Evolutionary conservation across 2,329 filamentous ascomycete genomes (phyloP), one percentile per base, ranked within the genome.

Genomic region (Pleomassaria siparia): DNA sequence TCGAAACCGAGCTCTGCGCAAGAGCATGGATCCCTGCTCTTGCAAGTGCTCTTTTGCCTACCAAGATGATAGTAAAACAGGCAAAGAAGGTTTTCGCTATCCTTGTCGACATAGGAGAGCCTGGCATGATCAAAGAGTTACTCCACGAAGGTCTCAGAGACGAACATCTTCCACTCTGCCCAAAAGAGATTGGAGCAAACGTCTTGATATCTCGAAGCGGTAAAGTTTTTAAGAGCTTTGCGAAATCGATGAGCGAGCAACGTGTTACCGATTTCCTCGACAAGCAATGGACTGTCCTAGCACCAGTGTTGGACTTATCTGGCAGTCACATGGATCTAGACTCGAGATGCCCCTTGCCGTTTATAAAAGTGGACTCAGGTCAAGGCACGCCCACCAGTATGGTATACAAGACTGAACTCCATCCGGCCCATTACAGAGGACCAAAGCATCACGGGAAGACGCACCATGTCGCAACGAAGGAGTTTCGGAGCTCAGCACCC

Each of bases 211-310:
- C 44, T 28, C 8, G 2, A 2, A 12, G 12, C 21, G 39, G 44
- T 1, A 43, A 25, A 25, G 22, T 25, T 2, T 50, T 50, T 32
- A 7, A 32, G n/a, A 32, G 29, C 10, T 47, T 51, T 20, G 2
- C 2, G 11, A 13, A 2, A 2, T 44, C 13, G n/a, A 44, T 40
- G 16, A 22, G 39, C 6, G 22, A 29, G 24, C 7, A 11, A 21
- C 8, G 16, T 7, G 24, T 43, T 2, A 46, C 12, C 11, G 46
- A 49, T 4, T 53, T 53, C 18, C 21, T 53, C 4, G 43, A 40
- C 6, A 47, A 40, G 26, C 50, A 53, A 26, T 53, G 50, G 50
- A 5, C 44, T 9, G 47, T 53, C 2, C 15, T 40, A 26, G 50
- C 50, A 24, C 50, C 50, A 3, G 28, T 49, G 4, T 40, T 50